Evolutionary conservation across 2,329 filamentous ascomycete genomes (phyloP).

Genomic region (Sporothrix pallida): DNA sequence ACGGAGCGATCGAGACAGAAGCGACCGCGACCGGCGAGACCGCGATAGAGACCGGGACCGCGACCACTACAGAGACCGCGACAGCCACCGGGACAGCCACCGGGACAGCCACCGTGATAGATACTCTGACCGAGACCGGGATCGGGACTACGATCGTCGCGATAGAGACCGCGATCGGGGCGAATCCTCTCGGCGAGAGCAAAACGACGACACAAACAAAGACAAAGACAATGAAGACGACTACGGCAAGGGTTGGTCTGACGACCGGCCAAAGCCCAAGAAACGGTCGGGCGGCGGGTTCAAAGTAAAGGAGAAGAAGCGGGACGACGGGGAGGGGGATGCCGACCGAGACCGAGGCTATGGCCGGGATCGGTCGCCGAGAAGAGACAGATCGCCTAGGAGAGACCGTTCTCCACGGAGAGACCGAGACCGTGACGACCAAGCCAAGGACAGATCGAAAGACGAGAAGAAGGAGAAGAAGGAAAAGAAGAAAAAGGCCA

Average conservation of each 20-base stretch:
- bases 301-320: constrained; percentile 63
- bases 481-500: constrained; percentile 61
- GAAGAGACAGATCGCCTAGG: constrained; percentile 41
- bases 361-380: neutral
- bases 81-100: constrained; percentile 41
- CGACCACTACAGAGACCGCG: constrained; percentile 41
- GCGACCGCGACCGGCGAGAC: constrained; percentile 34
- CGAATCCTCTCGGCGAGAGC: constrained; percentile 36
- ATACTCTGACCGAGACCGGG: constrained; percentile 6
- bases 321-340: constrained; percentile 52
- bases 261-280: constrained; percentile 41
- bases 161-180: constrained; percentile 9
- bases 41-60: constrained; percentile 33
- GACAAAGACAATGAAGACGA: constrained; percentile 36
- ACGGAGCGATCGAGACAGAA: neutral
- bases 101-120: constrained; percentile 41
- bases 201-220: constrained; percentile 15
- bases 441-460: constrained; percentile 32
- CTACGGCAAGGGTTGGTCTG: constrained; percentile 40
- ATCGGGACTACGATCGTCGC: constrained; percentile 12
- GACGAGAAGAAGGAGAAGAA: constrained; percentile 51
- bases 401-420: constrained; percentile 29
- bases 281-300: constrained; percentile 53
- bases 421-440: constrained; percentile 27
- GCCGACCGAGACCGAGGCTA: constrained; percentile 42